Base-by-base conservation (phyloP, 2,329 filamentous ascomycete genomes). In the Verticillium isaacii region DNA sequence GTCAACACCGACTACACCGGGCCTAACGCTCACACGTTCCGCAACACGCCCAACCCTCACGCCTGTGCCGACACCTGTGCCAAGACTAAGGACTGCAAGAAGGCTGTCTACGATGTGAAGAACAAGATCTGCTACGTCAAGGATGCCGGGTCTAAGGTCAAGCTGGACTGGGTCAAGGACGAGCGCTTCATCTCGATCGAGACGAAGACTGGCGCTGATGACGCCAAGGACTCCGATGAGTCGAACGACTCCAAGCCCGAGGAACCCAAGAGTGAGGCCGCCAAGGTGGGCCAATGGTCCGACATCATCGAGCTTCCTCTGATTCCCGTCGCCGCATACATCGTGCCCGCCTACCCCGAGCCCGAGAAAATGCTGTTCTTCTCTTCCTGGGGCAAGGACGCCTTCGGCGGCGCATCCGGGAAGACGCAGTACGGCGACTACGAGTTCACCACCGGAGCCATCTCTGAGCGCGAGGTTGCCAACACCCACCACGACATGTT, bases 401-500 rank as follows among this genome's bases (percentile, higher is more conserved):
- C 67, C 41, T 69, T 69, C 9, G 66, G 68, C 11, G 66, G 68
- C 32, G 61, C 64, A 25, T 64, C 62, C 2, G 64, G 64, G 32
- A 61, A 50, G 62, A 65, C 64, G 45, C 67, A 68, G 58, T 68
- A 64, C 36, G 67, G 66, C 34, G 66, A 68, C 61, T 68, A 65
- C 59, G 63, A 68, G 60, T 66, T 66, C 52, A 64, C 61, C 14
- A 67, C 66, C 2, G 67, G 67, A 54, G 61, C 60, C 75, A 63
- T 75, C 12, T 69, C 72, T 23, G 56, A 71, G 25, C 69, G 68
- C 19, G 70, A 69, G 37, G 70, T 78, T 8, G 69, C 72, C 54
- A 68, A 81, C 62, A 84, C 80, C 0, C 66, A 75, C 4, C 80
- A 84, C 65, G 81, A 84, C 66, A 85, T 84, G 82, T 85, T 84